Base-by-base conservation (phyloP, 1,139 yeast genomes). In the Pneumocystis oryctolagi region DNA sequence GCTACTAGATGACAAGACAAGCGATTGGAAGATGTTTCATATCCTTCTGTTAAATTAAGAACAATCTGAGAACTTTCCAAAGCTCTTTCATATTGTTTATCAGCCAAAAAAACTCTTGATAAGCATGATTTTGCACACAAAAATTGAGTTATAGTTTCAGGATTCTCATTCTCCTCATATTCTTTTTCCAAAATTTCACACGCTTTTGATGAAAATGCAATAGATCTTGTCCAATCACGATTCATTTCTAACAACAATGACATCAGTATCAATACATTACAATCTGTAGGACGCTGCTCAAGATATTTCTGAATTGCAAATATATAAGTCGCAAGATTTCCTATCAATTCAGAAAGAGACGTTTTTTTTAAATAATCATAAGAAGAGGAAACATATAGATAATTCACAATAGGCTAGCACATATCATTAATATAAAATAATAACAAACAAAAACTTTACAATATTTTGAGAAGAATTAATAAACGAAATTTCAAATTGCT, bases 291-390 rank as follows among this genome's bases (percentile, higher is more conserved):
- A 32, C 79, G 76, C 67, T 82, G 82, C 68, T 82, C 83, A 71
- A 89, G 77, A 68, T 85, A 87, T 70, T 83, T 86, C 63, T 82
- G 81, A 73, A 92, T 79, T 3, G 96, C 95, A 79, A 66, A 84
- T 80, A 32, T 89, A 89, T 47, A 47, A 47, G 55, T 47, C 5
- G 55, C 14, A 47, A 47, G 55, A 12, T 47, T 47, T 20, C 31
- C 31, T 6, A 20, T 47, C 25, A 47, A 47, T 25, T 47, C 55
- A 47, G 31, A 25, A 47, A 47, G 55, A 25, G 55, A 47, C 25
- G 28, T 47, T 25, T 47, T 47, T 28, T 25, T 47, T 3, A 47
- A 14, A 47, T 47, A 47, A 25, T 47, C 55, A 47, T 47, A 47
- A 3, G 55, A 47, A 47, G 55, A 47, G 20, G 55, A 25, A 3